Percentiles rank a stretch among this genome's conserved stretches.
These are phyloP conservation scores for Ambispora gerdemannii DNA, from an alignment of 192 early-diverging fungal genomes.

Conservation along the genomic window DNA sequence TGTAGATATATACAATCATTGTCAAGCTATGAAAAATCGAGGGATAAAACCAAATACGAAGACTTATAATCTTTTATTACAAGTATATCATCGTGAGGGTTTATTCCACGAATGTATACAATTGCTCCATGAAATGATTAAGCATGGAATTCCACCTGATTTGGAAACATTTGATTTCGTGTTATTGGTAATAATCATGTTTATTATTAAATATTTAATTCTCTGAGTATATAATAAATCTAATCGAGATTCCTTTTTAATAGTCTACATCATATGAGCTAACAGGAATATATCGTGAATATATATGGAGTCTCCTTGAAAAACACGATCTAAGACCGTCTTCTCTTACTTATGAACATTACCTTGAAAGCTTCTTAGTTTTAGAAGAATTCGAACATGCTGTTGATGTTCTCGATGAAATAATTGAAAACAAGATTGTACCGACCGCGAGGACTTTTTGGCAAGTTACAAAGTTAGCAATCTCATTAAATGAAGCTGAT, in stretches of 20 bases:
- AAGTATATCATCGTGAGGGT: neutral
- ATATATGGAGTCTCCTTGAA: neutral
- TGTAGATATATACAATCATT: neutral
- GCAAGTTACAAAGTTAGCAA: neutral
- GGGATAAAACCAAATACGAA: constrained; percentile 4
- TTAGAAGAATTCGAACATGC: constrained; percentile 17
- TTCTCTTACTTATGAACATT: constrained; percentile 1
- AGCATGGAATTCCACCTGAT: neutral
- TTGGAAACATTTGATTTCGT: neutral
- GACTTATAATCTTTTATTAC: neutral
- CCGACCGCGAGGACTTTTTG: neutral
- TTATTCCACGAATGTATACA: neutral
- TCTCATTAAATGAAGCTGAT: neutral
- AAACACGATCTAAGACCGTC: neutral
- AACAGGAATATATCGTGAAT: neutral
- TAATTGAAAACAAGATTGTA: neutral
- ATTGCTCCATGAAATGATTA: constrained; percentile 2
- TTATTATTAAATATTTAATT: no score
- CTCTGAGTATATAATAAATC: neutral
- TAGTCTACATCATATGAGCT: neutral
- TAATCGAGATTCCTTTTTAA: neutral
- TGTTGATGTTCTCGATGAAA: neutral
- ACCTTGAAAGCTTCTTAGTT: constrained; percentile 5
- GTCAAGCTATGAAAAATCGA: neutral
- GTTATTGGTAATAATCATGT: constrained; percentile 7